Evolutionary conservation across 495 filamentous ascomycete species (phyloP).

Genomic region (Xylaria flabelliformis): DNA sequence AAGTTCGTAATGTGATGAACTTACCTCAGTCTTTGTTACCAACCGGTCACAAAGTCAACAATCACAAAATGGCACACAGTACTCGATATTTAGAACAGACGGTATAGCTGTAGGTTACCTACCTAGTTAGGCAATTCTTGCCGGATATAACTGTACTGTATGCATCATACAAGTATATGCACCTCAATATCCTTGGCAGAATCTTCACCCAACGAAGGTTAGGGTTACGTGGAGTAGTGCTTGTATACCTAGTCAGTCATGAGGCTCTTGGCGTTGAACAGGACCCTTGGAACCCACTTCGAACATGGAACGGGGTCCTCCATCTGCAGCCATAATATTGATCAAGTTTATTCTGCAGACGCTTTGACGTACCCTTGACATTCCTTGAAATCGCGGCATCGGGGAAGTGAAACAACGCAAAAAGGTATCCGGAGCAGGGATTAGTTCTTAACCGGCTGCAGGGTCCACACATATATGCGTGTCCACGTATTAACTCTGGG

Average conservation of each 20-base stretch:
- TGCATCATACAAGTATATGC: background rate
- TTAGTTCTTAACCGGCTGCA: background rate
- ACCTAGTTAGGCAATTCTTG: conserved; percentile 4
- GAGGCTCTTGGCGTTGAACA: background rate
- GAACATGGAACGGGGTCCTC: conserved; percentile 6
- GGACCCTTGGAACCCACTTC: background rate
- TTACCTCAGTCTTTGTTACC: background rate
- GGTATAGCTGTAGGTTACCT: background rate
- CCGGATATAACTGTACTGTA: background rate
- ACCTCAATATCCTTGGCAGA: background rate
- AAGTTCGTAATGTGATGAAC: background rate
- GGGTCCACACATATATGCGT: background rate
- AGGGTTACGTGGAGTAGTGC: background rate
- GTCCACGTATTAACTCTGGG: conserved; percentile 1
- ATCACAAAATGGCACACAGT: conserved; percentile 3
- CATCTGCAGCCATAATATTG: background rate
- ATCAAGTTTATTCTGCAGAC: conserved; percentile 20
- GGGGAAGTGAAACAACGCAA: background rate
- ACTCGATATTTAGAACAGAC: background rate
- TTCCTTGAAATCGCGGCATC: background rate
- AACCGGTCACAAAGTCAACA: background rate
- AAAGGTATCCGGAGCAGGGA: background rate
- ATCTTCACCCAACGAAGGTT: background rate
- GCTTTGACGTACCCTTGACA: conserved; percentile 18
- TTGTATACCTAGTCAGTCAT: background rate